Percentiles rank a stretch among this genome's conserved stretches.
Evolutionary conservation across 106 monocot species (phyloP).

Genomic region (Apostasia ramifera): DNA sequence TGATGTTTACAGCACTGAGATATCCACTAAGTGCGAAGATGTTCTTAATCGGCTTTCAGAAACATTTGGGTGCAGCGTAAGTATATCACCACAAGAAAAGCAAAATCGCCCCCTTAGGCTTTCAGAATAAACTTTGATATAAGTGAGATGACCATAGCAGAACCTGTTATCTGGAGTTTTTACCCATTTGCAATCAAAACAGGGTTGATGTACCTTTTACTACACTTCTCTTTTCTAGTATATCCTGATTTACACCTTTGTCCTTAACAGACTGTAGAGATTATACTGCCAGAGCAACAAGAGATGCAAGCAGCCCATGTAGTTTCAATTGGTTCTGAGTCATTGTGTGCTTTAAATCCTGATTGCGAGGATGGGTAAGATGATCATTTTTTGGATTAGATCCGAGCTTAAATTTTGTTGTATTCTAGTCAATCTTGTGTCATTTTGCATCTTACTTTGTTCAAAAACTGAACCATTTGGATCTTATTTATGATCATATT

Average conservation of each 20-base stretch:
- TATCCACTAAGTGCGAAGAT: conserved; percentile 72
- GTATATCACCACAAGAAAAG: neutral
- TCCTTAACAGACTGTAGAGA: conserved; percentile 56
- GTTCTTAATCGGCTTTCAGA: conserved; percentile 60
- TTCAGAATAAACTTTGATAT: too few relatives aligned
- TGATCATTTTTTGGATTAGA: conserved; percentile 3
- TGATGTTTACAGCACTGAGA: conserved; percentile 75
- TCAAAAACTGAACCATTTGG: neutral
- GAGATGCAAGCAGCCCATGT: conserved; percentile 81
- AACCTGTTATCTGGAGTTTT: neutral
- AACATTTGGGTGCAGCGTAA: conserved; percentile 79
- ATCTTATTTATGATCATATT: neutral
- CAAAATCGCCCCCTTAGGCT: too few relatives aligned
- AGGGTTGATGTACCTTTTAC: neutral
- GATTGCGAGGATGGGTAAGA: conserved; percentile 62
- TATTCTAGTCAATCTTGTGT: neutral
- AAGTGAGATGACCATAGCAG: too few relatives aligned
- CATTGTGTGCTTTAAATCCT: conserved; percentile 55
- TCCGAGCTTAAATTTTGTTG: neutral
- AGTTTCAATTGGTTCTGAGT: conserved; percentile 91
- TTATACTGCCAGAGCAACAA: conserved; percentile 75
- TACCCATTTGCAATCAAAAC: neutral
- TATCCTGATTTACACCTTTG: conserved; percentile 6
- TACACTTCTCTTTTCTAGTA: neutral
- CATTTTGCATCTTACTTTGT: neutral